Evolutionary conservation across 179 eudicot genomes (phyloP), one percentile per base, ranked within the genome.

Genomic region (Sideroxylon spinosum): DNA sequence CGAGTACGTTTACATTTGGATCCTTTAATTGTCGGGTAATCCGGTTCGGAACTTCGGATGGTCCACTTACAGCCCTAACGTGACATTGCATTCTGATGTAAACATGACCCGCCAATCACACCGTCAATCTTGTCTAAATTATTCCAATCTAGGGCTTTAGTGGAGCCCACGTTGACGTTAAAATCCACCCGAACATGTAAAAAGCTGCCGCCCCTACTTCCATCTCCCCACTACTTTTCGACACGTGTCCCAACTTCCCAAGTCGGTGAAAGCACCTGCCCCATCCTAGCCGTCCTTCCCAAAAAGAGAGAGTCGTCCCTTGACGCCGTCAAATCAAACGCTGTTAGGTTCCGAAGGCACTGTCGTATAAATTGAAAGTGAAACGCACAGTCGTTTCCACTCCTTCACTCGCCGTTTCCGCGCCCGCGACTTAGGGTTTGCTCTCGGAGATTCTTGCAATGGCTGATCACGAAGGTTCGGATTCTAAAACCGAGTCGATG

Each of bases 391-490:
- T 29, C 26, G 16, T 12, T 55, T 57, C 56, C 50, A 19, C 64
- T 14, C 26, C 29, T n/a, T 13, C 19, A 16, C 25, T 73, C 76
- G 19, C 16, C 56, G 1, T 52, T 52, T 52, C 16, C 56, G 56
- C 0, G 14, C 12, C 29, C 52, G 4, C 48, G 20, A 25, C 17
- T 8, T 25, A 48, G 71, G 71, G 26, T 63, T 63, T n/a, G 25
- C 44, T 5, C 22, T 63, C 66, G 44, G 78, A 66, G 23, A 19
- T 29, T 49, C 71, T n/a, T 14, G 53, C 22, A 55, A 82, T 82
- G 85, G 80, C 85, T 1, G 85, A 79, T 20, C 84, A 81, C 76
- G 78, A 12, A 9, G 78, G 22, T 12, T 63, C 76, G 7, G 68
- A 74, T 19, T 49, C 78, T 13, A 65, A 68, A 57, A 55, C 28